Percentiles rank a stretch among this genome's conserved stretches.
Evolutionary conservation across 2,329 filamentous ascomycete genomes (phyloP).

Genomic region (Sarocladiaceae sp.): DNA sequence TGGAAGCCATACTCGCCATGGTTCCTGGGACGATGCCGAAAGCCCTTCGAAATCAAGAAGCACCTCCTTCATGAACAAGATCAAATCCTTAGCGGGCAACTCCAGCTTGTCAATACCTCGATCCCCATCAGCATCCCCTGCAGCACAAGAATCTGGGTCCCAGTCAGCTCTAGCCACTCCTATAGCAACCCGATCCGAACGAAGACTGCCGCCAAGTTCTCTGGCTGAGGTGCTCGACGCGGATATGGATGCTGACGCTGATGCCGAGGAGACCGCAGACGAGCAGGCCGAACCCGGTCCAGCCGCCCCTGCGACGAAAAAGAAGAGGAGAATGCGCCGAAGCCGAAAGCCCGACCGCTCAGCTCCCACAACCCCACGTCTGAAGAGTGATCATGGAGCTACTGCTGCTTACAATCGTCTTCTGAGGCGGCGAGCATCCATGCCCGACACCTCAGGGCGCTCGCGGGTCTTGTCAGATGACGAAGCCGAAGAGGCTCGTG

Average conservation of each 20-base stretch:
- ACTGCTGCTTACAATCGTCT: constrained; percentile 38
- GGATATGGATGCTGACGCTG: constrained; percentile 44
- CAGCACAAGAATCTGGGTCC: constrained; percentile 26
- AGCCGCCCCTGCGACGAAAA: constrained; percentile 36
- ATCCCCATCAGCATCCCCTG: constrained; percentile 25
- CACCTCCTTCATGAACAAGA: constrained; percentile 63
- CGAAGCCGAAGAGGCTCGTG: constrained; percentile 56
- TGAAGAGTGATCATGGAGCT: constrained; percentile 34
- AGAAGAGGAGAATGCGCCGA: constrained; percentile 57
- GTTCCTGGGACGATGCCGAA: constrained; percentile 63
- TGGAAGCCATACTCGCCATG: constrained; percentile 46
- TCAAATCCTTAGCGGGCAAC: constrained; percentile 64
- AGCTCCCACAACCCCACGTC: constrained; percentile 58
- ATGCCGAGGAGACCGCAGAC: constrained; percentile 81
- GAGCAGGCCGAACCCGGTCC: constrained; percentile 48
- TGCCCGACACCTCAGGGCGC: constrained; percentile 49
- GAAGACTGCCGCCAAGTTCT: constrained; percentile 43
- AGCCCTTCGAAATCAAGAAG: constrained; percentile 49
- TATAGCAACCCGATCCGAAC: constrained; percentile 33
- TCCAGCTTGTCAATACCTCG: constrained; percentile 41
- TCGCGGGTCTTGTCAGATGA: constrained; percentile 62
- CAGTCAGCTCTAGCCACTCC: constrained; percentile 43
- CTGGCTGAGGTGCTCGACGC: constrained; percentile 40
- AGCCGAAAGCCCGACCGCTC: constrained; percentile 51
- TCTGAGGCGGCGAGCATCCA: constrained; percentile 59